phyloP scores from a whole-genome alignment of 2,329 filamentous ascomycete species.

The Elsinoe batatas region DNA sequence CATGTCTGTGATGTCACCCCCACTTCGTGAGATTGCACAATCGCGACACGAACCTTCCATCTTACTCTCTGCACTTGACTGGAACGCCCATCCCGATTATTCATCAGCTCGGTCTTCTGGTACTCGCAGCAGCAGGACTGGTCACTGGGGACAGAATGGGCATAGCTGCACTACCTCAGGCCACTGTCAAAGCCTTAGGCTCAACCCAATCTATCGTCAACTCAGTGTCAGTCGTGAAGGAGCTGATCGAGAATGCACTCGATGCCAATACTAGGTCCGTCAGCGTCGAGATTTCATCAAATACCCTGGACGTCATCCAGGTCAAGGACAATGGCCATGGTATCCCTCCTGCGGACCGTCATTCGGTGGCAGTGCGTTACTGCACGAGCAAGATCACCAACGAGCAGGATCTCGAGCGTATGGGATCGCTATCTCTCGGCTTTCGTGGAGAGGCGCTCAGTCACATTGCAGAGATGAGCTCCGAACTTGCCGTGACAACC shows the following conservation, averaged over 20 bases:
- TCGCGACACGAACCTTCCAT: neutral
- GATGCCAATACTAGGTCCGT: conserved; percentile 60
- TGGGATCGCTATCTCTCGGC: conserved; percentile 55
- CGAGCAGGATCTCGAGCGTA: conserved; percentile 50
- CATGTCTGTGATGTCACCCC: neutral
- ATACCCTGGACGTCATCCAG: conserved; percentile 60
- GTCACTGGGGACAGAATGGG: conserved; percentile 20
- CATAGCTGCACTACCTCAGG: conserved; percentile 35
- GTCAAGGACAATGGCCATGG: conserved; percentile 67
- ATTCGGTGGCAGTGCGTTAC: conserved; percentile 52
- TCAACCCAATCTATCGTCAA: conserved; percentile 52
- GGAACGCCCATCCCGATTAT: neutral
- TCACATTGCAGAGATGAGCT: conserved; percentile 51
- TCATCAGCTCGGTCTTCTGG: neutral
- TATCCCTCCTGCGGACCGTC: conserved; percentile 53
- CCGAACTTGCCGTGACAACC: conserved; percentile 51
- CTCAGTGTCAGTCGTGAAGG: conserved; percentile 57
- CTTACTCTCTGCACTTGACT: neutral
- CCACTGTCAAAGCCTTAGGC: conserved; percentile 46
- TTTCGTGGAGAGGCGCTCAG: conserved; percentile 69
- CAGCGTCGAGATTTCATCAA: conserved; percentile 52
- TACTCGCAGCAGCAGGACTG: neutral
- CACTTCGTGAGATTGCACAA: conserved; percentile 2
- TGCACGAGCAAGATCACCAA: conserved; percentile 63
- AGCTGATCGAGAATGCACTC: conserved; percentile 67